Base-by-base conservation (phyloP, 768 basidiomycete species). In the Mycena vitilis region DNA sequence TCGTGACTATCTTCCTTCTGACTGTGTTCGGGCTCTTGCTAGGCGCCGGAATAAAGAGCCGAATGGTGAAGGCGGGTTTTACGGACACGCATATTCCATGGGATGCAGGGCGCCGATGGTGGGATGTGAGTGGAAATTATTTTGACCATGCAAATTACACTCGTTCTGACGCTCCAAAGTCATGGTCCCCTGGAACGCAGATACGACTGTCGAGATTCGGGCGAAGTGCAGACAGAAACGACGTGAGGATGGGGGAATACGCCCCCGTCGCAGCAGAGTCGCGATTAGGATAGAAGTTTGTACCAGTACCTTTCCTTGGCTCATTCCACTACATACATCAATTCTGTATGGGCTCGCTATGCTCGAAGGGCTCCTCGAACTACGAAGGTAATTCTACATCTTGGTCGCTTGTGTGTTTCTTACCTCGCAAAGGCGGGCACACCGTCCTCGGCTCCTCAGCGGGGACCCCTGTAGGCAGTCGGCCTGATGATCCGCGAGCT, bases 1-100 rank as follows among this genome's bases (percentile, higher is more conserved):
- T 97, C 38, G 96, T 97, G 53, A 95, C 95, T 20, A 83, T 96
- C 59, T 98, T 97, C 82, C 83, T 97, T 36, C 81, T 98, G 70
- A 93, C 90, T 37, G 91, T 98, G 34, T 91, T 96, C 73, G 95
- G 94, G 23, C 86, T 97, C 64, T 81, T 97, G 49, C 83, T 97
- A 30, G 91, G 88, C 58, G 94, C 95, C 40, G 94, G 94, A 16
- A 88, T 97, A 75, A 94, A 92, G 82, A 89, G 84, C 73, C 87
- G 92, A 69, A 92, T 95, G 88, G 75, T 90, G 66, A 93, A 91
- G 77, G 93, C 92, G 54, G 93, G 92, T 30, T 79, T 94, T 22
- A 51, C 67, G 53, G 85, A 88, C 71, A 82, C 88, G 45, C 87
- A 85, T 71, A 77, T 89, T 65, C 83, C 89, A 22, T 93, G 91